Base-by-base conservation (phyloP, 192 early-diverging fungal species). In the Mortierella hygrophila region DNA sequence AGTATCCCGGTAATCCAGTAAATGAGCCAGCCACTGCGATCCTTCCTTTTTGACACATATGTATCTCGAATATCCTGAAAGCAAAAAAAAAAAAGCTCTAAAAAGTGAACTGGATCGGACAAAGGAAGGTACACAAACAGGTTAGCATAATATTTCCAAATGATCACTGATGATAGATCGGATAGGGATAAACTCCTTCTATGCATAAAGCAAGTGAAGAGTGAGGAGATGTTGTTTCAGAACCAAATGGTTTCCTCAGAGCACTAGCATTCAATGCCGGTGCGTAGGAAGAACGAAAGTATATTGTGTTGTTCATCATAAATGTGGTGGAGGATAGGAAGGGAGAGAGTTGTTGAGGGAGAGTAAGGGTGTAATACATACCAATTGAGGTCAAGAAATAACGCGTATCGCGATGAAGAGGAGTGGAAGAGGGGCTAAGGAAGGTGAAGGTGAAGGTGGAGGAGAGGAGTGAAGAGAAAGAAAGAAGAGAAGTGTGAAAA, bases 271-370 rank as follows among this genome's bases (percentile, higher is more conserved):
- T 65, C 60, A 65, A 65, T 65, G 60, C 60, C 32, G 29, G 60
- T 85, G 82, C 55, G 42, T 85, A 85, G 83, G 83, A 85, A 85
- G 83, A 85, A 85, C 83, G 83, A 85, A 85, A 85, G 83, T 85
- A 63, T 57, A 75, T 85, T 85, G 79, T 85, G 70, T 85, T 79
- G 60, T 74, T 85, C 83, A 85, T 85, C 83, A 85, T 32, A 40
- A 75, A 75, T 40, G 38, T 40, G 38, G 38, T 6, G 38, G 38
- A 75, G 63, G 10, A 76, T 42, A 29, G 21, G 41, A 42, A 20
- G 32, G 18, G 29, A 26, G 47, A 38, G 23, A 37, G n/a, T 16
- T 26, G 18, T n/a, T 29, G 69, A 41, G 37, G 4, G 20, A 42
- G 13, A 4, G 3, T 7, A 40, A 35, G 26, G 23, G n/a, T 37